Conservation (phyloP, 768 basidiomycete genomes). For the Pleurotus tuoliensis region DNA sequence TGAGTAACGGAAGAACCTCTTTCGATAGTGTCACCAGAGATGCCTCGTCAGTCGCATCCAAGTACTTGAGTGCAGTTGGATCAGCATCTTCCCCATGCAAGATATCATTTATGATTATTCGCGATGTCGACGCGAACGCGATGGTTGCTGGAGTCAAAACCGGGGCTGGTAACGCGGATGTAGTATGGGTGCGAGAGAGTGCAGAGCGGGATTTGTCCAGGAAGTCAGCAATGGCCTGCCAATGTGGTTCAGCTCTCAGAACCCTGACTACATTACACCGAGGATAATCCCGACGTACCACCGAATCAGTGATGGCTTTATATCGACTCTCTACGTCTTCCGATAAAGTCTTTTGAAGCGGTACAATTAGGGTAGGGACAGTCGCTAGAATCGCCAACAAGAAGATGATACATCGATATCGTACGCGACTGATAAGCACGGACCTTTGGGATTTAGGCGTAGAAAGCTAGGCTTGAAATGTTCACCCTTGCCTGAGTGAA, state of each 20-base stretch:
- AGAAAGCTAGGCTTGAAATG: conserved; percentile 74
- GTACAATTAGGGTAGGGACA: conserved; percentile 83
- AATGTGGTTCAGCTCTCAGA: background rate
- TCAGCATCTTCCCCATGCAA: conserved; percentile 61
- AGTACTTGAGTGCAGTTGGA: conserved; percentile 55
- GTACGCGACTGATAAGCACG: conserved; percentile 5
- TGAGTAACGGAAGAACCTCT: conserved; percentile 36
- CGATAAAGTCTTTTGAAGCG: conserved; percentile 66
- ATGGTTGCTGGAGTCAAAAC: conserved; percentile 77
- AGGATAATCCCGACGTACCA: conserved; percentile 35
- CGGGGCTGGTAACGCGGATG: conserved; percentile 71
- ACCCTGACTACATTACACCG: background rate
- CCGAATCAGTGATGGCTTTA: conserved; percentile 73
- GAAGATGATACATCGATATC: background rate
- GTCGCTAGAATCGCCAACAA: conserved; percentile 43
- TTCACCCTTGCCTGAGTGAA: conserved; percentile 58
- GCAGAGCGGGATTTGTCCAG: conserved; percentile 79
- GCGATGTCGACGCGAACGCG: conserved; percentile 53
- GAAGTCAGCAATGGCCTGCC: conserved; percentile 71
- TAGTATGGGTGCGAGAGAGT: conserved; percentile 64
- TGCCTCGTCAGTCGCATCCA: conserved; percentile 55
- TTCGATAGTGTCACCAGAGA: conserved; percentile 48
- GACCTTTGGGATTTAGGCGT: conserved; percentile 76
- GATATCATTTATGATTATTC: conserved; percentile 50
- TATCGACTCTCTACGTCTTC: conserved; percentile 74